Evolutionary conservation across 306 rosid genomes (phyloP).

Genomic region (Alnus rubra): DNA sequence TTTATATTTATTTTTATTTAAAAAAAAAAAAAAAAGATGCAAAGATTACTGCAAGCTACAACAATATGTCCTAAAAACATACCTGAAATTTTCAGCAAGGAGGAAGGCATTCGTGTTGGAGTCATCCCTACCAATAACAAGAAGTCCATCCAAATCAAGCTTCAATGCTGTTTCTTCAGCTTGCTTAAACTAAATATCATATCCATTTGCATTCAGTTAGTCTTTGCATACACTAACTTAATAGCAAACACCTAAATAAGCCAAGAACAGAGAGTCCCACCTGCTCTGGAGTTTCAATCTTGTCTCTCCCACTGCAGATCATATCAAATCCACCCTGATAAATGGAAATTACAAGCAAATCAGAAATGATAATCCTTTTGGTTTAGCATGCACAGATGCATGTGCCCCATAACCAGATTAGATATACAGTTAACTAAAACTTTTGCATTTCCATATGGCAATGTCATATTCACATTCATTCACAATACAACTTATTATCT

Average conservation of each 20-base stretch:
- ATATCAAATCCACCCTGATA: conserved; percentile 97
- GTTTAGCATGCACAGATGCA: background rate
- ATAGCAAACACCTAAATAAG: background rate
- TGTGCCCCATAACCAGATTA: background rate
- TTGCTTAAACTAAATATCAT: conserved; percentile 73
- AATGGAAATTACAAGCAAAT: conserved; percentile 15
- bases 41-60: too few relatives aligned
- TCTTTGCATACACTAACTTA: conserved; percentile 12
- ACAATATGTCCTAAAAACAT: conserved; percentile 10
- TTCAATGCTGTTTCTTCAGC: conserved; percentile 84
- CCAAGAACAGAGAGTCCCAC: conserved; percentile 42
- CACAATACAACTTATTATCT: background rate
- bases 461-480: background rate
- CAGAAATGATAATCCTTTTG: conserved; percentile 14
- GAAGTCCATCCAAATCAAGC: conserved; percentile 94
- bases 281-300: conserved; percentile 99
- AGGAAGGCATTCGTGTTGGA: conserved; percentile 99
- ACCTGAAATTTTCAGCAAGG: conserved; percentile 98
- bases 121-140: conserved; percentile 99
- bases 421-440: too few relatives aligned
- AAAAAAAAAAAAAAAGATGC: too few relatives aligned
- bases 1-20: too few relatives aligned
- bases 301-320: conserved; percentile 99
- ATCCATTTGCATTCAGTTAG: conserved; percentile 32
- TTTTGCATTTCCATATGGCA: conserved; percentile 43